Conservation (phyloP, 2,329 filamentous ascomycete genomes). For the Amauroascus verrucosus region DNA sequence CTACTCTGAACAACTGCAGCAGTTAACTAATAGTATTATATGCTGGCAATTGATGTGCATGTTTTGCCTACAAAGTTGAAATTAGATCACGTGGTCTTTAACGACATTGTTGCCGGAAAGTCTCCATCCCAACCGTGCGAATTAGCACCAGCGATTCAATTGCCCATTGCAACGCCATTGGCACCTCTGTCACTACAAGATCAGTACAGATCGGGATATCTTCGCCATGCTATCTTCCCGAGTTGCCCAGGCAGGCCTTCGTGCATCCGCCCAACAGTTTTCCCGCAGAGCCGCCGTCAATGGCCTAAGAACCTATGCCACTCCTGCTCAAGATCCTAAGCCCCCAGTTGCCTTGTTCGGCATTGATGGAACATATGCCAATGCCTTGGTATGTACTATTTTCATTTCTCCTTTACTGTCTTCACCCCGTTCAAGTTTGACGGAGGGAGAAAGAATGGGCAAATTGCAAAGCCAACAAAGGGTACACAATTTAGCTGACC, state of each 20-base stretch:
- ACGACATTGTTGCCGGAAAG: constrained; percentile 10
- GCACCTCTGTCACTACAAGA: constrained; percentile 4
- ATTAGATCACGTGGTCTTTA: constrained; percentile 5
- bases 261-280: constrained; percentile 42
- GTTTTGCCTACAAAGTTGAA: neutral
- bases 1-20: neutral
- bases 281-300: constrained; percentile 32
- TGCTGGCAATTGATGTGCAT: too few species aligned
- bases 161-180: constrained; percentile 12
- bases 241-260: constrained; percentile 47
- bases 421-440: neutral
- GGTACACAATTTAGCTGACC: too few species aligned
- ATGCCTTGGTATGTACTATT: constrained; percentile 71
- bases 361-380: constrained; percentile 95
- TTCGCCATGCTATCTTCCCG: constrained; percentile 47
- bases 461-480: too few species aligned
- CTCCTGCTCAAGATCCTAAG: constrained; percentile 55
- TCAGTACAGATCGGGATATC: constrained; percentile 6
- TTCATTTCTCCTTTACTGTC: neutral
- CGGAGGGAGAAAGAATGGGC: neutral
- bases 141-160: constrained; percentile 5
- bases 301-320: constrained; percentile 63
- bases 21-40: too few species aligned
- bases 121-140: constrained; percentile 13
- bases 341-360: constrained; percentile 87